phyloP scores from a whole-genome alignment of 106 monocot species.

The Allium cepa region DNA sequence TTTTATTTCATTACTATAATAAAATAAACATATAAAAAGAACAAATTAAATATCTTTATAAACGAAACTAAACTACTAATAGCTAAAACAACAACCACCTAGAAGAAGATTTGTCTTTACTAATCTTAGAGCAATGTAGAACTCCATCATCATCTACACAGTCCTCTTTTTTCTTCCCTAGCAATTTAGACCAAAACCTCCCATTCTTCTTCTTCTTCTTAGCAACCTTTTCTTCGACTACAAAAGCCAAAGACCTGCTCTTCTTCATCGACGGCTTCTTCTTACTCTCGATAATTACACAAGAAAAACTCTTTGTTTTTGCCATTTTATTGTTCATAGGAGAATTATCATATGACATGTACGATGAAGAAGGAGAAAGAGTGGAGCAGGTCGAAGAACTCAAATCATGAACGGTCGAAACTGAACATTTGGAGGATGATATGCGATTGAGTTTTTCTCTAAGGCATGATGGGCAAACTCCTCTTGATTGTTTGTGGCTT shows the following conservation, averaged over 20 bases:
- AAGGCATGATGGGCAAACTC: slow-evolving; percentile 52
- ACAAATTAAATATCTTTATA: too few relatives aligned
- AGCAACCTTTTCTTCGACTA: neutral
- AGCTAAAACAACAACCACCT: too few relatives aligned
- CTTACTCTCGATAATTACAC: neutral
- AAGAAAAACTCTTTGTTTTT: slow-evolving; percentile 1
- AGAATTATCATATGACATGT: neutral
- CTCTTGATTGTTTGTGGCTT: slow-evolving; percentile 34
- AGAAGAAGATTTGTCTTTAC: too few relatives aligned
- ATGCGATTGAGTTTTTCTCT: slow-evolving; percentile 29
- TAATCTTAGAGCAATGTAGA: too few relatives aligned
- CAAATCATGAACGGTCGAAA: slow-evolving; percentile 15
- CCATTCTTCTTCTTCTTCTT: slow-evolving; percentile 4
- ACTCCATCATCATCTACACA: too few relatives aligned
- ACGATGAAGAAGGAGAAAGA: neutral
- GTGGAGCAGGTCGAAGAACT: slow-evolving; percentile 12
- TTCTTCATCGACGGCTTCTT: slow-evolving; percentile 9
- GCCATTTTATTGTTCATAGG: neutral
- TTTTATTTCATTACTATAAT: too few relatives aligned
- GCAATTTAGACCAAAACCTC: slow-evolving; percentile 32
- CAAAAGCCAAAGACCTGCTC: slow-evolving; percentile 26
- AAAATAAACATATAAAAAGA: too few relatives aligned
- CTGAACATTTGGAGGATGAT: slow-evolving; percentile 26
- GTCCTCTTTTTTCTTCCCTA: slow-evolving; percentile 1
- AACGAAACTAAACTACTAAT: too few relatives aligned